Evolutionary conservation across 768 basidiomycete species (phyloP).

Genomic region (Lentinula detonsa): DNA sequence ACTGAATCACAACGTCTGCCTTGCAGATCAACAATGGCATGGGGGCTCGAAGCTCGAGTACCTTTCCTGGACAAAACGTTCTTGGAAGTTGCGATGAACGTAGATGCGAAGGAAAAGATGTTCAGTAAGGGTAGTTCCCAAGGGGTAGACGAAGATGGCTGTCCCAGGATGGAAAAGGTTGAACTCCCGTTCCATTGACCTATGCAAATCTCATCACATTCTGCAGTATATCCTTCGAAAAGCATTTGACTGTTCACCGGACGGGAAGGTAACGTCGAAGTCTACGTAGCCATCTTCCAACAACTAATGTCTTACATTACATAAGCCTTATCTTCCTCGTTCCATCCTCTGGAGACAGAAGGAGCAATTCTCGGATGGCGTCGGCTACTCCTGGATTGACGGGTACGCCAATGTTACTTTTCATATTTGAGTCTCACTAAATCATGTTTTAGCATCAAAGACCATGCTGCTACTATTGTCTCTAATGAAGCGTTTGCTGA

Average conservation of each 20-base stretch:
- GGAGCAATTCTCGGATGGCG: slow-evolving; percentile 98
- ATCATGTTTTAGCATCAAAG: slow-evolving; percentile 66
- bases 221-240: slow-evolving; percentile 88
- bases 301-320: slow-evolving; percentile 1
- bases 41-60: slow-evolving; percentile 97
- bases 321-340: slow-evolving; percentile 83
- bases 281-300: not conserved
- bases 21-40: slow-evolving; percentile 93
- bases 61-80: slow-evolving; percentile 98
- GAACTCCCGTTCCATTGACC: not conserved
- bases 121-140: slow-evolving; percentile 79
- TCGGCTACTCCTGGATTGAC: slow-evolving; percentile 99
- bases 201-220: slow-evolving; percentile 8
- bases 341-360: slow-evolving; percentile 99
- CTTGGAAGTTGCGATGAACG: slow-evolving; percentile 89
- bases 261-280: slow-evolving; percentile 50
- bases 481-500: slow-evolving; percentile 79
- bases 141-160: slow-evolving; percentile 76
- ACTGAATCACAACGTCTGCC: slow-evolving; percentile 1
- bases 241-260: slow-evolving; percentile 85
- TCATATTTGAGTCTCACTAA: not conserved
- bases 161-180: slow-evolving; percentile 95
- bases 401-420: slow-evolving; percentile 44
- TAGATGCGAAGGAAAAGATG: slow-evolving; percentile 83
- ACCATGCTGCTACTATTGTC: slow-evolving; percentile 67